Evolutionary conservation across 1,284 basidiomycete species (phyloP), one percentile per base, ranked within the genome.

Genomic region (Neonothopanus nambi): DNA sequence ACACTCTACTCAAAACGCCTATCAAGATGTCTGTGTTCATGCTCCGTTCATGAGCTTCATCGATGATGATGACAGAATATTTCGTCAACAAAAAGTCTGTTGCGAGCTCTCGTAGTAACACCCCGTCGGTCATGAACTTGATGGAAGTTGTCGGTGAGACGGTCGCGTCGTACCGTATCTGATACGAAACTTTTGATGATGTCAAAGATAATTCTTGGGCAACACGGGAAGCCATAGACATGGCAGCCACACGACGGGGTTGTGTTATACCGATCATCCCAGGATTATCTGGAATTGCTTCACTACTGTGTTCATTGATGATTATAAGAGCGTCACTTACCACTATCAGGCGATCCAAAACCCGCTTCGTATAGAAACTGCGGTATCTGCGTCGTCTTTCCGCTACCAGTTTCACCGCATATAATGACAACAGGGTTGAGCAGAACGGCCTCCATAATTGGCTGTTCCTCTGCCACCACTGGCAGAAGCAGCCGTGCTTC

Each of bases 61-160:
- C 97, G 52, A 98, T 90, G 55, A 99, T 89, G 59, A 99, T 85
- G 30, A 97, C 90, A 21, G 92, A 95, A 70, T 99, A 99, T 67
- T 89, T 92, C 49, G 77, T 84, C 15, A 99, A 77, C 28, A 98
- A 70, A 66, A 99, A 96, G 67, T 99, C 96, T 13, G 82, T 84
- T 0, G 93, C 89, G 20, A 99, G 78, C 70, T 99, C 97, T 54
- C 97, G 87, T 11, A 99, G 77, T 21, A 99, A 75, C 13, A 99
- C 94, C 77, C 97, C 97, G 65, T 99, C 97, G 2, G 97, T 99
- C 96, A 99, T 99, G 77, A 99, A 99, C 71, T 99, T 98, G 76
- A 99, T 94, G 6, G 86, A 85, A 0, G 97, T 99, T 21, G 85
- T 79, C 0, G 92, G 79, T 2, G 93, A 93, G 0, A 94, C 89